A percentile compares a stretch with the other conserved stretches of the same genome.
These are phyloP conservation scores for Phytopythium delawarense DNA, from an alignment of 352 stramenopile species.

Conservation along the genomic window DNA sequence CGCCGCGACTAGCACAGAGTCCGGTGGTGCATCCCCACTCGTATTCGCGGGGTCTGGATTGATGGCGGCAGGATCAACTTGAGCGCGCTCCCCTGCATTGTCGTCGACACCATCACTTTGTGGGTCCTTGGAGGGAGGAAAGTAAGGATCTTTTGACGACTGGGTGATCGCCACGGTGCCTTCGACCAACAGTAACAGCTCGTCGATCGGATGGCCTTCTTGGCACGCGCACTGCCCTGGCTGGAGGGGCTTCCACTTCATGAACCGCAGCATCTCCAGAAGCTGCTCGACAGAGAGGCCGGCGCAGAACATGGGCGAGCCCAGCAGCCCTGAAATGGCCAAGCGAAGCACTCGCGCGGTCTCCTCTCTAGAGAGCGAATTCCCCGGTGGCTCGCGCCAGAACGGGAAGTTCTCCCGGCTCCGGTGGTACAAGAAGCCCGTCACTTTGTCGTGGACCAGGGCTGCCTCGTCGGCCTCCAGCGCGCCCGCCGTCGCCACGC, in stretches of 20 bases:
- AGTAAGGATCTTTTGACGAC: background rate
- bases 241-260: slow-evolving; percentile 27
- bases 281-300: slow-evolving; percentile 47
- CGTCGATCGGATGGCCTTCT: slow-evolving; percentile 27
- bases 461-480: slow-evolving; percentile 13
- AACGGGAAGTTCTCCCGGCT: slow-evolving; percentile 55
- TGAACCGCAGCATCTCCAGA: slow-evolving; percentile 37
- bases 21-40: background rate
- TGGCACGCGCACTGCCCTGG: slow-evolving; percentile 19
- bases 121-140: background rate
- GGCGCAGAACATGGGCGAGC: slow-evolving; percentile 21
- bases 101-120: background rate
- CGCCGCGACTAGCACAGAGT: background rate
- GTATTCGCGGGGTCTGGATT: background rate
- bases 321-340: slow-evolving; percentile 26
- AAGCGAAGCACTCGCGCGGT: slow-evolving; percentile 37
- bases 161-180: slow-evolving; percentile 13
- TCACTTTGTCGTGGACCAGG: slow-evolving; percentile 53
- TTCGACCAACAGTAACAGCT: slow-evolving; percentile 41
- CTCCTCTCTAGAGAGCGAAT: slow-evolving; percentile 36
- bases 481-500: slow-evolving; percentile 8
- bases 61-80: background rate
- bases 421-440: slow-evolving; percentile 45
- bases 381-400: slow-evolving; percentile 42
- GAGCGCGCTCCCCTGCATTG: background rate